Conservation (phyloP, 2,329 filamentous ascomycete species). For the Penicillium sp. region DNA sequence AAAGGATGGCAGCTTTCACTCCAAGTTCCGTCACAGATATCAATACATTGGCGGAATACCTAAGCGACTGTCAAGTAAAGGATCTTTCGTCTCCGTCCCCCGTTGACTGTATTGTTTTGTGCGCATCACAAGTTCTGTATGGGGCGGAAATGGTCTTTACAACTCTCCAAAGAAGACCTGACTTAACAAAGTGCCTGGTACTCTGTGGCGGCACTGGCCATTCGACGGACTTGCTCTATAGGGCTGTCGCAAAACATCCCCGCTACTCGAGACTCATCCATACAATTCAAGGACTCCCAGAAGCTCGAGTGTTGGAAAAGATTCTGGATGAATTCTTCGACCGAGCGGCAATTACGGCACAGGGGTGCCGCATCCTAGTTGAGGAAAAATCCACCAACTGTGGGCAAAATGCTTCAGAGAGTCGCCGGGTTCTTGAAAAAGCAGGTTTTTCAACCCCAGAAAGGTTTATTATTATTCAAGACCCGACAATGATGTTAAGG, state of each 20-base stretch:
- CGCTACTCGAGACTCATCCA: constrained; percentile 32
- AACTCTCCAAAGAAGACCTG: constrained; percentile 33
- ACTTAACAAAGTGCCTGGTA: constrained; percentile 41
- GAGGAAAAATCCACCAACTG: constrained; percentile 54
- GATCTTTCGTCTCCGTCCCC: constrained; percentile 15
- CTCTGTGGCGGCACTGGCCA: constrained; percentile 53
- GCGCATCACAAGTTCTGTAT: constrained; percentile 44
- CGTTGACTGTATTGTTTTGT: constrained; percentile 46
- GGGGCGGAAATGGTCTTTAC: constrained; percentile 42
- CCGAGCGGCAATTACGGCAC: constrained; percentile 25
- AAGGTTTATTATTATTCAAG: constrained; percentile 47
- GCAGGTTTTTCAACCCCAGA: constrained; percentile 25
- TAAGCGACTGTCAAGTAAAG: constrained; percentile 5
- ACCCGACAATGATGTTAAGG: constrained; percentile 52
- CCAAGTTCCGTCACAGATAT: background rate
- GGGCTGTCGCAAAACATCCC: constrained; percentile 41
- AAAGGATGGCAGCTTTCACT: too few species aligned
- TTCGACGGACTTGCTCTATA: constrained; percentile 49
- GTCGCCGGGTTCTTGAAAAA: constrained; percentile 39
- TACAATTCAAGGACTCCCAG: constrained; percentile 41
- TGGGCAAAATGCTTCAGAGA: constrained; percentile 50
- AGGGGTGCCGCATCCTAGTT: constrained; percentile 40
- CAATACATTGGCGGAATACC: background rate
- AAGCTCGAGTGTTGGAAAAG: constrained; percentile 44
- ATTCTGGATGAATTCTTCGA: constrained; percentile 35